phyloP scores from a whole-genome alignment of 1,139 yeast species.

The Taiozyma sp. region DNA sequence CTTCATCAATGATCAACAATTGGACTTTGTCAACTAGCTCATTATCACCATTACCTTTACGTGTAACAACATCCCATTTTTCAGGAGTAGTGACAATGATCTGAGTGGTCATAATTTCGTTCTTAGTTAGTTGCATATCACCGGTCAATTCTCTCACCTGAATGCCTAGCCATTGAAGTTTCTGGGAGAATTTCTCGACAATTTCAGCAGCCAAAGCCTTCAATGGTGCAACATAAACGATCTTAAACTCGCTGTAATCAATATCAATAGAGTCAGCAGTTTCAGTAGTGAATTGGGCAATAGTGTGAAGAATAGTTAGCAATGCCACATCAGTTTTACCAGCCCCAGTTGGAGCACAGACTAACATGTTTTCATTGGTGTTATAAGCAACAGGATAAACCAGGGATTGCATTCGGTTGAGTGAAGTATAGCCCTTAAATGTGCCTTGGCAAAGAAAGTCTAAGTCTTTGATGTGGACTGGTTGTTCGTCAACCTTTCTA shows the following conservation, averaged over 20 bases:
- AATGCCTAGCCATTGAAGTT: slow-evolving; percentile 81
- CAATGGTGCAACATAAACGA: slow-evolving; percentile 92
- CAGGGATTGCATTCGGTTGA: slow-evolving; percentile 88
- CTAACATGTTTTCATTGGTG: slow-evolving; percentile 91
- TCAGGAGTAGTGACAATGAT: slow-evolving; percentile 96
- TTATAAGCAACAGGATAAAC: slow-evolving; percentile 91
- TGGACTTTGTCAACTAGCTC: slow-evolving; percentile 84
- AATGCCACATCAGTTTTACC: slow-evolving; percentile 98
- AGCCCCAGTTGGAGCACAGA: slow-evolving; percentile 99
- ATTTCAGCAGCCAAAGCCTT: slow-evolving; percentile 98
- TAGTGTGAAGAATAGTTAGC: slow-evolving; percentile 73
- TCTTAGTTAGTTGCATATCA: slow-evolving; percentile 89
- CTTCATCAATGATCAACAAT: slow-evolving; percentile 89
- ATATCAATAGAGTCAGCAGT: slow-evolving; percentile 58
- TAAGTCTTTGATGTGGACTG: slow-evolving; percentile 56
- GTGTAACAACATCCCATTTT: slow-evolving; percentile 98
- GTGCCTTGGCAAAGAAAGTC: slow-evolving; percentile 83
- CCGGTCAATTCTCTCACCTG: slow-evolving; percentile 90
- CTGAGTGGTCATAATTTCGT: slow-evolving; percentile 82
- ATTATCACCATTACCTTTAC: slow-evolving; percentile 77
- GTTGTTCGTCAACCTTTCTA: slow-evolving; percentile 44
- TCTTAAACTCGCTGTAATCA: slow-evolving; percentile 79
- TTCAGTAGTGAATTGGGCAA: slow-evolving; percentile 50
- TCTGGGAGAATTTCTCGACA: slow-evolving; percentile 80
- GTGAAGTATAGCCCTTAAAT: slow-evolving; percentile 67